Conservation (phyloP, 1,139 yeast genomes). For the Candida dubliniensis region DNA sequence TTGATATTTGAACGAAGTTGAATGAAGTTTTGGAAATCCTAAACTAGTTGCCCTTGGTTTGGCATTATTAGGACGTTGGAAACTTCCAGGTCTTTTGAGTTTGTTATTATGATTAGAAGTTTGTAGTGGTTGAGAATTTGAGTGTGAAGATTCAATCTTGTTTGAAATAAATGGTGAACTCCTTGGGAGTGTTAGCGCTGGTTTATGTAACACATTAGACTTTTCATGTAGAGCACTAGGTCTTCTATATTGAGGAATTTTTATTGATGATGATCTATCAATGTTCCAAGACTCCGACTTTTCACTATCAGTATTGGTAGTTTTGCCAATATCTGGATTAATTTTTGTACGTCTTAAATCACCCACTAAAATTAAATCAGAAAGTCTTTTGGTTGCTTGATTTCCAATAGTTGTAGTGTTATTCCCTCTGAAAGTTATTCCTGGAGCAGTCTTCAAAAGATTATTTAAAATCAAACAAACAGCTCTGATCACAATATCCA, state of each 20-base stretch:
- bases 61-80: conserved; percentile 33
- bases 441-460: conserved; percentile 14
- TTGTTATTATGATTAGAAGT: conserved; percentile 10
- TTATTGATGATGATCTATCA: conserved; percentile 19
- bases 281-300: conserved; percentile 1
- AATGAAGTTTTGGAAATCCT: conserved; percentile 27
- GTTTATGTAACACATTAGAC: conserved; percentile 12
- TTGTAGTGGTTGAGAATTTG: conserved; percentile 15
- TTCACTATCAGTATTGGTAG: neutral
- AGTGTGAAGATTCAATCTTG: conserved; percentile 16
- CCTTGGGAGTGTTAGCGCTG: conserved; percentile 23
- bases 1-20: conserved; percentile 22
- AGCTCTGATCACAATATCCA: conserved; percentile 21
- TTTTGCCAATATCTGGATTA: conserved; percentile 1
- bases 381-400: conserved; percentile 3
- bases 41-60: conserved; percentile 23
- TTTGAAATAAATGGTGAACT: conserved; percentile 40
- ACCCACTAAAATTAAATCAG: conserved; percentile 6
- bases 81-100: conserved; percentile 48
- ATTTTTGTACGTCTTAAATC: conserved; percentile 4
- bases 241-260: conserved; percentile 43
- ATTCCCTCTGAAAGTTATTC: conserved; percentile 4
- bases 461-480: conserved; percentile 26
- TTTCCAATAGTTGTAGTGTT: neutral
- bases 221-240: conserved; percentile 19